A percentile compares a stretch with the other conserved stretches of the same genome.
phyloP scores from a whole-genome alignment of 495 filamentous ascomycete species.

The Niebla homalea region DNA sequence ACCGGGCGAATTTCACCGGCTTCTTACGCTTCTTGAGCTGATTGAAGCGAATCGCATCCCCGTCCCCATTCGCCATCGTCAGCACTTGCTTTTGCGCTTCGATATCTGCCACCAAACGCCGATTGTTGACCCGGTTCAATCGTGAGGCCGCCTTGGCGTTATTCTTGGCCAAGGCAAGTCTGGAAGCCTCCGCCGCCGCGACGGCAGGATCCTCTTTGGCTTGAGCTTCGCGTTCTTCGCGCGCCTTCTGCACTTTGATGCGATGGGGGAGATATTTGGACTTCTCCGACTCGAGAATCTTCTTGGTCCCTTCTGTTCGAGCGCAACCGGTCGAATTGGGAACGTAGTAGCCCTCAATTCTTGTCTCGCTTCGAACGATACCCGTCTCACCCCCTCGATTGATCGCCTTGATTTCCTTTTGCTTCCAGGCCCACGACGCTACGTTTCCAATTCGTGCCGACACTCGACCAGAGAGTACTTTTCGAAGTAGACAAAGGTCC shows the following conservation, averaged over 20 bases:
- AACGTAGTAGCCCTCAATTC: slow-evolving; percentile 83
- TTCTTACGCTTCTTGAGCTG: slow-evolving; percentile 99
- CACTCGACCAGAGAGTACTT: slow-evolving; percentile 34
- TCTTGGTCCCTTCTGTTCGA: slow-evolving; percentile 82
- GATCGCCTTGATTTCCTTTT: slow-evolving; percentile 77
- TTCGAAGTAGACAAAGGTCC: slow-evolving; percentile 47
- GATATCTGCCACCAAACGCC: slow-evolving; percentile 83
- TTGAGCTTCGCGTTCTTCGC: slow-evolving; percentile 73
- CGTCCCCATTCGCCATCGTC: slow-evolving; percentile 51
- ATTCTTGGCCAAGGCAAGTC: slow-evolving; percentile 64
- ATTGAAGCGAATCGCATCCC: slow-evolving; percentile 90
- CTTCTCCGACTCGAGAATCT: slow-evolving; percentile 91
- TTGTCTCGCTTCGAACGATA: slow-evolving; percentile 35
- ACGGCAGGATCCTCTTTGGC: slow-evolving; percentile 59
- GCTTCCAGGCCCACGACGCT: slow-evolving; percentile 74
- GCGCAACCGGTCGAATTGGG: slow-evolving; percentile 73
- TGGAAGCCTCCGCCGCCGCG: slow-evolving; percentile 50
- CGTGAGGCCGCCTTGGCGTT: slow-evolving; percentile 69
- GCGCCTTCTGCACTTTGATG: slow-evolving; percentile 79
- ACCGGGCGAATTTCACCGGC: slow-evolving; percentile 92
- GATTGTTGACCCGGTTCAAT: slow-evolving; percentile 87
- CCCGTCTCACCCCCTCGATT: slow-evolving; percentile 46
- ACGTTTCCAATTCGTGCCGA: slow-evolving; percentile 48
- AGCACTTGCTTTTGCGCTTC: slow-evolving; percentile 85
- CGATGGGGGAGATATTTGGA: slow-evolving; percentile 96